A percentile compares a stretch with the other conserved stretches of the same genome.
These are phyloP conservation scores for Ophiocordyceps camponoti-saundersi DNA, from an alignment of 2,329 filamentous ascomycete species.

Conservation along the genomic window DNA sequence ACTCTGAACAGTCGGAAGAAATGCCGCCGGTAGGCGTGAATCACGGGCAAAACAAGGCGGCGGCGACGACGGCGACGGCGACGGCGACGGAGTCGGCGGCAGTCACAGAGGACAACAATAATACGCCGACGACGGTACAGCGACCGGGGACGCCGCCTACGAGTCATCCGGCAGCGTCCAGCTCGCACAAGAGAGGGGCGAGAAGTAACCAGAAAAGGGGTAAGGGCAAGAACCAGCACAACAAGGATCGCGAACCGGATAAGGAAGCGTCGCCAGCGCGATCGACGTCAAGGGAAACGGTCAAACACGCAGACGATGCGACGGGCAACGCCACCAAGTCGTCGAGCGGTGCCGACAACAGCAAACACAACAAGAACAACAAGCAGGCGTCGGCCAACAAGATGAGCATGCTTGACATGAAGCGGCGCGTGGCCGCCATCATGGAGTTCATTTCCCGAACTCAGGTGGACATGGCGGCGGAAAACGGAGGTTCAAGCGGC, in stretches of 20 bases:
- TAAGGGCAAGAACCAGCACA: constrained; percentile 69
- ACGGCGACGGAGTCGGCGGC: no score
- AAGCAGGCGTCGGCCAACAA: constrained; percentile 41
- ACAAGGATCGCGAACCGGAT: constrained; percentile 50
- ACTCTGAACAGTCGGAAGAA: constrained; percentile 57
- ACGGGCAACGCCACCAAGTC: constrained; percentile 19
- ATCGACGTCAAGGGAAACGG: constrained; percentile 33
- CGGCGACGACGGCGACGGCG: constrained; percentile 10
- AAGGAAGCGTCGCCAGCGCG: constrained; percentile 39
- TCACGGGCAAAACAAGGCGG: constrained; percentile 10
- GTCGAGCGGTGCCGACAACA: constrained; percentile 17
- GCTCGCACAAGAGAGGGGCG: constrained; percentile 39
- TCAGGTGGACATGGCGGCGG: constrained; percentile 69
- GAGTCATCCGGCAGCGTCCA: constrained; percentile 25
- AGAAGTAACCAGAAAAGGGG: constrained; percentile 48
- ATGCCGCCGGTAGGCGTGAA: constrained; percentile 29
- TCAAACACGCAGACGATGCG: constrained; percentile 18
- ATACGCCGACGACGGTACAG: constrained; percentile 9
- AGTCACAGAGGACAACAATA: no score
- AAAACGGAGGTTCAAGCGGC: constrained; percentile 20
- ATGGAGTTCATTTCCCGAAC: constrained; percentile 81
- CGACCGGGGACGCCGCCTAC: constrained; percentile 24
- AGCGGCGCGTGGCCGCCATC: constrained; percentile 66
- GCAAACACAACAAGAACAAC: constrained; percentile 36
- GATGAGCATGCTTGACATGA: constrained; percentile 77